A percentile compares a stretch with the other conserved stretches of the same genome.
These are phyloP conservation scores for Boletus eberwhitei DNA, from an alignment of 768 basidiomycete species.

Conservation along the genomic window DNA sequence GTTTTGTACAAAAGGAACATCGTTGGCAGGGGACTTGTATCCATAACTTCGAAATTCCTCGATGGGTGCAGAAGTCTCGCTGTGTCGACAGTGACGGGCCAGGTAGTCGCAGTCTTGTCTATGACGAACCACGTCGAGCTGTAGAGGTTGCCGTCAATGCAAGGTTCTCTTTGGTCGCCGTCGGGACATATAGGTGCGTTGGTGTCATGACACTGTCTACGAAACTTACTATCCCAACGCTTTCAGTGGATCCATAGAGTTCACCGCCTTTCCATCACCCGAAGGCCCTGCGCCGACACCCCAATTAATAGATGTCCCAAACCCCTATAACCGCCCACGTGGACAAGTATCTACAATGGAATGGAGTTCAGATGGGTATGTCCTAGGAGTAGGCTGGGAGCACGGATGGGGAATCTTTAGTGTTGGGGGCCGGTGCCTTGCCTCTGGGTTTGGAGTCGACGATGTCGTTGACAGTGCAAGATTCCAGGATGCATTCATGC, in stretches of 20 bases:
- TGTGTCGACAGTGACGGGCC: constrained; percentile 47
- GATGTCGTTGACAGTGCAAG: constrained; percentile 52
- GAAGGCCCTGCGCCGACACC: constrained; percentile 56
- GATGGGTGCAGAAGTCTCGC: constrained; percentile 78
- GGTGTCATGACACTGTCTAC: neutral
- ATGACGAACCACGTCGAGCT: constrained; percentile 66
- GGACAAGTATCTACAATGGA: constrained; percentile 69
- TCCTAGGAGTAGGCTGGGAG: constrained; percentile 89
- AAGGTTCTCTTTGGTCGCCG: constrained; percentile 78
- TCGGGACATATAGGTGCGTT: constrained; percentile 67
- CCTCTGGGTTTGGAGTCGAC: constrained; percentile 70
- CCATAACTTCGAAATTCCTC: constrained; percentile 68
- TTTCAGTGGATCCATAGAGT: constrained; percentile 61
- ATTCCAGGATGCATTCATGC: constrained; percentile 85
- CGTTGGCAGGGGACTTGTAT: constrained; percentile 79
- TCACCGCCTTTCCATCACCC: constrained; percentile 65
- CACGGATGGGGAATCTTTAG: constrained; percentile 90
- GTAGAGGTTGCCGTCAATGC: constrained; percentile 66
- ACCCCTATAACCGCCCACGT: constrained; percentile 52
- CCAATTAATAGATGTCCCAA: constrained; percentile 60
- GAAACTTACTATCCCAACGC: neutral
- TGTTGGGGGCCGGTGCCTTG: constrained; percentile 82
- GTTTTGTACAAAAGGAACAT: constrained; percentile 10
- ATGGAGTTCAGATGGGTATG: constrained; percentile 97
- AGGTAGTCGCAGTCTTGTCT: constrained; percentile 35